Evolutionary conservation across 139 green algal genomes (phyloP).

Genomic region (Chlorella sp.): DNA sequence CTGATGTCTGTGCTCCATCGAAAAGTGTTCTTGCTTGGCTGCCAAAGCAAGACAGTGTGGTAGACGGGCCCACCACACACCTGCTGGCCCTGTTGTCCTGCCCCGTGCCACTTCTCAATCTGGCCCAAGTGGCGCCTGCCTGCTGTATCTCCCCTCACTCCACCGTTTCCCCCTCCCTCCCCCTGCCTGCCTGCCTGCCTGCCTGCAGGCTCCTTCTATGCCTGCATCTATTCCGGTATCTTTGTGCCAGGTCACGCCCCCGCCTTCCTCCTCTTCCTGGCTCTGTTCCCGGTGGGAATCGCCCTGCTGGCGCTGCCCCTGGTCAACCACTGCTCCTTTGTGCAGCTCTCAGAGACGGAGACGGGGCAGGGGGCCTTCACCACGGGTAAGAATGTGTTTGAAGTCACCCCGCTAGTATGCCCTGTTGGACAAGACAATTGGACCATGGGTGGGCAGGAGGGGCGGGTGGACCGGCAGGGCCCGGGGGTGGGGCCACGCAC

Average conservation of each 20-base stretch:
- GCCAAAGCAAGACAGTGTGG: neutral
- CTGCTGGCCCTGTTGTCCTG: no score
- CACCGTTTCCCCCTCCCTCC: neutral
- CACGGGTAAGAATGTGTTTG: no score
- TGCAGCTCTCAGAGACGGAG: conserved; percentile 6
- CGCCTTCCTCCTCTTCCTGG: conserved; percentile 68
- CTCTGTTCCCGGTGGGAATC: conserved; percentile 39
- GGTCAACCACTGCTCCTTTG: conserved; percentile 56
- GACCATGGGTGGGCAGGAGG: no score
- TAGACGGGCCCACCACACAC: neutral
- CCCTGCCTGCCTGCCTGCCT: no score
- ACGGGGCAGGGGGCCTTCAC: conserved; percentile 3
- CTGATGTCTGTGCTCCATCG: no score
- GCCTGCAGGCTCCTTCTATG: conserved; percentile 5
- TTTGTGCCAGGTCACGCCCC: conserved; percentile 41
- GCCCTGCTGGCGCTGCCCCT: conserved; percentile 38
- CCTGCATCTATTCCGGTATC: conserved; percentile 62
- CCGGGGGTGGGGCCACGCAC: no score
- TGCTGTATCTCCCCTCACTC: no score
- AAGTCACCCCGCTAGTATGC: no score
- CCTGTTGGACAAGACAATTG: no score
- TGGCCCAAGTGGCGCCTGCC: no score
- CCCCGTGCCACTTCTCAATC: neutral
- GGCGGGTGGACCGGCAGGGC: neutral
- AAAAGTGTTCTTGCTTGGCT: no score